Evolutionary conservation across 2,329 filamentous ascomycete genomes (phyloP).

Genomic region (Whalleya microplaca): DNA sequence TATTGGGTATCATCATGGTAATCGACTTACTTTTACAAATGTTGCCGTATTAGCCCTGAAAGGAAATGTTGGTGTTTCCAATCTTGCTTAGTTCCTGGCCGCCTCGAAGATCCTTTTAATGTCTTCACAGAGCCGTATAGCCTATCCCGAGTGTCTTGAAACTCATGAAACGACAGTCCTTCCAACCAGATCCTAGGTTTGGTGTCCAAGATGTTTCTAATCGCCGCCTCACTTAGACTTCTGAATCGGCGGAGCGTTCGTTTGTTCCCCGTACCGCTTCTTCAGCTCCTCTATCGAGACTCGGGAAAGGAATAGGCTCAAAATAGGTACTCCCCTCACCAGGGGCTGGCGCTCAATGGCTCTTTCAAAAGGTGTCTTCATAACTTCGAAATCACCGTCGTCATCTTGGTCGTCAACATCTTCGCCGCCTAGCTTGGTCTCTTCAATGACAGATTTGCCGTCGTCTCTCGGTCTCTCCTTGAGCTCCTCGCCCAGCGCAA

Average conservation of each 20-base stretch:
- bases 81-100: background rate
- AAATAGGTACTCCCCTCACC: slow-evolving; percentile 52
- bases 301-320: slow-evolving; percentile 64
- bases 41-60: background rate
- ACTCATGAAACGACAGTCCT: background rate
- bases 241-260: slow-evolving; percentile 37
- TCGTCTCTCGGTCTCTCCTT: slow-evolving; percentile 34
- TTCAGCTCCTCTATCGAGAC: slow-evolving; percentile 59
- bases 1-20: slow-evolving; percentile 17
- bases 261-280: slow-evolving; percentile 50
- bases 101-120: background rate
- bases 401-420: slow-evolving; percentile 39
- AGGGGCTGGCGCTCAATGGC: slow-evolving; percentile 53
- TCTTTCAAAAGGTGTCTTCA: slow-evolving; percentile 60
- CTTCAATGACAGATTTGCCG: slow-evolving; percentile 44
- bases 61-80: slow-evolving; percentile 7
- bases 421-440: slow-evolving; percentile 44
- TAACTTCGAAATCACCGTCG: slow-evolving; percentile 58
- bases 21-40: slow-evolving; percentile 9
- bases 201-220: background rate
- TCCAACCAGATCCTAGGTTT: background rate
- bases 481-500: slow-evolving; percentile 55
- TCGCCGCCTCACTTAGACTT: background rate
- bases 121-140: background rate
- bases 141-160: slow-evolving; percentile 3